Percentiles rank a stretch among this genome's conserved stretches.
Evolutionary conservation across 2,329 filamentous ascomycete species (phyloP).

Genomic region (Neospermospora avenae): DNA sequence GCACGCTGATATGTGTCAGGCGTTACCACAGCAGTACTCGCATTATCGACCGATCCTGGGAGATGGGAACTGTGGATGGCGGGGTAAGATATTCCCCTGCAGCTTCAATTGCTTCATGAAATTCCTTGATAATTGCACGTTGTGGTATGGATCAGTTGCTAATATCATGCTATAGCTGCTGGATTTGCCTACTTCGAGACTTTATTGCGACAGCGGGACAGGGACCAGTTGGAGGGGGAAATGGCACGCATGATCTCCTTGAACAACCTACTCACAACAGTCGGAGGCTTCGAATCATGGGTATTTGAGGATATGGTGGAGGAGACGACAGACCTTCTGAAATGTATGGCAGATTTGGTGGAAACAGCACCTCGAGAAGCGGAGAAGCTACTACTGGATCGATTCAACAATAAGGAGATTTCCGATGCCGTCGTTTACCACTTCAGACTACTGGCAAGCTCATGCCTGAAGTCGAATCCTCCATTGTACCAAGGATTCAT

Average conservation of each 20-base stretch:
- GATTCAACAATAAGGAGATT: constrained; percentile 71
- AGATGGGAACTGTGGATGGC: constrained; percentile 96
- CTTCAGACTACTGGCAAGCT: constrained; percentile 74
- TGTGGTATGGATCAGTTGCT: constrained; percentile 19
- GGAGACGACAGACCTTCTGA: constrained; percentile 66
- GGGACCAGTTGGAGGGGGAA: constrained; percentile 65
- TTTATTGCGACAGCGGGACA: constrained; percentile 65
- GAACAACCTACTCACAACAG: constrained; percentile 64
- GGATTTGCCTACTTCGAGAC: constrained; percentile 92
- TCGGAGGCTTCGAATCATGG: constrained; percentile 68
- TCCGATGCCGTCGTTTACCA: constrained; percentile 84
- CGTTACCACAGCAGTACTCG: constrained; percentile 78
- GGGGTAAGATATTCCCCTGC: constrained; percentile 62
- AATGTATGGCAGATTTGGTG: constrained; percentile 57
- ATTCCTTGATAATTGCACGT: background rate
- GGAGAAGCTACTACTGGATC: constrained; percentile 49
- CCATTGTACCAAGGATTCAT: constrained; percentile 72
- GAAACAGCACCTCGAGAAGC: constrained; percentile 42
- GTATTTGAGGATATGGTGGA: constrained; percentile 83
- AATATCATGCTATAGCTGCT: constrained; percentile 58
- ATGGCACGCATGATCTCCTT: constrained; percentile 68
- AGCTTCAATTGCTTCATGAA: constrained; percentile 14
- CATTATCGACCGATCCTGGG: constrained; percentile 85
- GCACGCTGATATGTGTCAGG: constrained; percentile 45
- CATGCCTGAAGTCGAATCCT: constrained; percentile 75